These are phyloP conservation scores for Cucurbita maxima DNA, from an alignment of 306 rosid species.

Conservation along the genomic window DNA sequence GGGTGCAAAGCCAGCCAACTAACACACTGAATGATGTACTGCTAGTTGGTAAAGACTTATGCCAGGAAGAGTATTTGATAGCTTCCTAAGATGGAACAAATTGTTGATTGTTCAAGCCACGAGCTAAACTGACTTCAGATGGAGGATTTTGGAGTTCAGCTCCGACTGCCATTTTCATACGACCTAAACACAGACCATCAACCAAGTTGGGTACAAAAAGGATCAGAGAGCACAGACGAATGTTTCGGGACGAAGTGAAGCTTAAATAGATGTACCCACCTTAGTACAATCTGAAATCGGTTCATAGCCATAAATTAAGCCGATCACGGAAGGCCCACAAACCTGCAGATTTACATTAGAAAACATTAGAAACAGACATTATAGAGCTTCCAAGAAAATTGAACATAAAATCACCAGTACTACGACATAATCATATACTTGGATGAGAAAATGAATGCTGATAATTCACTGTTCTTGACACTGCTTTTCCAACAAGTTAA, in stretches of 20 bases:
- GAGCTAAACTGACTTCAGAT: background rate
- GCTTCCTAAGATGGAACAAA: background rate
- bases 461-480: background rate
- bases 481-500: background rate
- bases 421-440: background rate
- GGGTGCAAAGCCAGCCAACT: background rate
- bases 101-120: background rate
- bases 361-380: background rate
- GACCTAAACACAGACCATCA: background rate
- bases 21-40: background rate
- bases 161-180: background rate
- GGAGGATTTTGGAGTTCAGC: background rate
- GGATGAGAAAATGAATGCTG: background rate
- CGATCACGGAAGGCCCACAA: background rate
- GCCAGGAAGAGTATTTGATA: background rate
- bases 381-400: background rate
- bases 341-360: background rate
- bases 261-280: background rate
- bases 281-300: background rate
- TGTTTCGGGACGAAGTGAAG: background rate
- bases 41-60: background rate
- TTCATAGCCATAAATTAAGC: background rate
- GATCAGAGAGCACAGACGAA: too few relatives aligned
- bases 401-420: background rate
- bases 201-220: background rate